Conservation (phyloP, 257 asterid genomes). For the Lycium barbarum region DNA sequence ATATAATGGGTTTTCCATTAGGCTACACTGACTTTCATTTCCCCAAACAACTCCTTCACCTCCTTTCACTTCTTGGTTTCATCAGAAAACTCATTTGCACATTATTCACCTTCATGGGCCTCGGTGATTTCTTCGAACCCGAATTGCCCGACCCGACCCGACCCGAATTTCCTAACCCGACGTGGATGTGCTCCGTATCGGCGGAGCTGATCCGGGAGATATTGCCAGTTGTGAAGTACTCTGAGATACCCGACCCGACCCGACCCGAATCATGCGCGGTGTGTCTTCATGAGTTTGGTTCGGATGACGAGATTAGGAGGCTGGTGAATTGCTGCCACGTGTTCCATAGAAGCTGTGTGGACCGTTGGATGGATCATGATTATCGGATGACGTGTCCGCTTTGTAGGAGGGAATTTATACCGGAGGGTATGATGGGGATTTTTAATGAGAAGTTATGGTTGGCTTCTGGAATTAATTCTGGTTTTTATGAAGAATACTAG, state of each 20-base stretch:
- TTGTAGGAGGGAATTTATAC: conserved; percentile 29
- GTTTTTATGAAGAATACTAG: not conserved
- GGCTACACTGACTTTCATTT: conserved; percentile 71
- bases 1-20: conserved; percentile 87
- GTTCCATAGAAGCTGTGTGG: conserved; percentile 36
- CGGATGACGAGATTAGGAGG: conserved; percentile 31
- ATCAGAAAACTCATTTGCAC: conserved; percentile 48
- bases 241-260: not conserved
- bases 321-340: conserved; percentile 35
- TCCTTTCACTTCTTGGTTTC: conserved; percentile 58
- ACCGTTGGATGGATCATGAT: conserved; percentile 42
- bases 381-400: conserved; percentile 33
- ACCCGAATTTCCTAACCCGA: conserved; percentile 15
- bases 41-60: conserved; percentile 67
- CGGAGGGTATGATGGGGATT: conserved; percentile 9
- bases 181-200: not conserved
- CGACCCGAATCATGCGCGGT: conserved; percentile 31
- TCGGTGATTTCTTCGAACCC: conserved; percentile 59
- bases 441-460: conserved; percentile 29
- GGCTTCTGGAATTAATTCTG: conserved; percentile 15
- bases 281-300: conserved; percentile 34
- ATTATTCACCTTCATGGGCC: conserved; percentile 54
- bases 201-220: conserved; percentile 30
- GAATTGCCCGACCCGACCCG: conserved; percentile 35
- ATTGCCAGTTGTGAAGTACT: conserved; percentile 14